Base-by-base conservation (phyloP, 345 rosid genomes). In the Capsella bursapastoris region DNA sequence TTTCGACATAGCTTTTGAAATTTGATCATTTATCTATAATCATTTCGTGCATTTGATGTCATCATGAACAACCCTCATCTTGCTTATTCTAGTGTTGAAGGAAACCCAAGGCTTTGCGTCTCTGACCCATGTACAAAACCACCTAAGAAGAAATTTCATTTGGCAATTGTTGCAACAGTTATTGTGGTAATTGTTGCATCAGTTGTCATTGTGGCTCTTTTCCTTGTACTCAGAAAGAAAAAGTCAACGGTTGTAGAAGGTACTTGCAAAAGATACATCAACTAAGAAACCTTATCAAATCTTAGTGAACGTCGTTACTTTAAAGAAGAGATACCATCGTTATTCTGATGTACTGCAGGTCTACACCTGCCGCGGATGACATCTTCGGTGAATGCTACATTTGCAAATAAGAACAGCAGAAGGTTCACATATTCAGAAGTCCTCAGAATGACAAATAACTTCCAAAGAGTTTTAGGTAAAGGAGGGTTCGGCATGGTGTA, bases 401-500 rank as follows among this genome's bases (percentile, higher is more conserved):
- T 32, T 27, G 27, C 66, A 25, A 28, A 59, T 35, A 45, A 18
- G 14, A 74, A 72, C 18, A 73, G 66, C 15, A 63, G 14, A 7
- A 40, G 9, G 3, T 82, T 80, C 14, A 78, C 41, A 0, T 74
- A 57, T 37, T 12, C 68, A 11, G 81, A 81, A 14, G 74, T 86
- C 3, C 9, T 55, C 0, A 34, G 16, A 12, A 78, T 84, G 37
- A 84, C 88, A 2, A 72, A 81, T 51, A 75, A 82, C 16, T 79
- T 84, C 32, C 43, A 40, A 14, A 77, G 48, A 18, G 62, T 70
- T 15, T 14, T 80, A 31, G 89, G 87, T 3, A 22, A 84, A 73
- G 88, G 88, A 53, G 86, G 83, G 11, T 86, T 82, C 6, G 88
- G 89, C 12, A 44, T 64, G 14, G 88, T 86, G 16, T 84, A 51